Conservation (phyloP, 1,139 yeast species). For the Blastobotrys persicus region DNA sequence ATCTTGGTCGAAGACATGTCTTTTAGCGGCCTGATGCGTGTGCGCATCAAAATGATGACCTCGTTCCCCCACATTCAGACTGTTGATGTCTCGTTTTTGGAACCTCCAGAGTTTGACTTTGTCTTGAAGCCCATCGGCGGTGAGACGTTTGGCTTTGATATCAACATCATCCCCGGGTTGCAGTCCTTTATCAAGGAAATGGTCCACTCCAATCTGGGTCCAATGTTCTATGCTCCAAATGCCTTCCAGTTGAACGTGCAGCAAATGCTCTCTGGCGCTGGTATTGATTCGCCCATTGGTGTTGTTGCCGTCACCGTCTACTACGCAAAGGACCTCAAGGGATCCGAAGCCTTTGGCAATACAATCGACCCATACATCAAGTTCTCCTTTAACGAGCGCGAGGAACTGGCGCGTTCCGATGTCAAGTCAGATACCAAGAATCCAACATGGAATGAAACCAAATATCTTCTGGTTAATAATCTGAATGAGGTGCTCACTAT, state of each 20-base stretch:
- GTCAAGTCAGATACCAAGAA: conserved; percentile 59
- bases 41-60: conserved; percentile 84
- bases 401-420: conserved; percentile 62
- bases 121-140: conserved; percentile 73
- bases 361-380: conserved; percentile 88
- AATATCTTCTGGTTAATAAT: conserved; percentile 66
- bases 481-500: conserved; percentile 78
- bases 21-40: conserved; percentile 68
- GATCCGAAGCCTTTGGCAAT: conserved; percentile 65
- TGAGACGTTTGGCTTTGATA: conserved; percentile 79
- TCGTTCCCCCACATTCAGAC: conserved; percentile 92
- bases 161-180: conserved; percentile 82
- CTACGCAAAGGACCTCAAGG: conserved; percentile 65
- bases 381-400: conserved; percentile 46
- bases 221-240: conserved; percentile 81
- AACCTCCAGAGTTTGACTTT: conserved; percentile 86
- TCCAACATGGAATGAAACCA: conserved; percentile 84
- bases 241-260: conserved; percentile 91
- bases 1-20: conserved; percentile 47
- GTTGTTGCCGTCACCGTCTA: conserved; percentile 68
- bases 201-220: conserved; percentile 83
- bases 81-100: conserved; percentile 76
- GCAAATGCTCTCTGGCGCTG: conserved; percentile 83
- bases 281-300: conserved; percentile 80
- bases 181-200: conserved; percentile 76